Base-by-base conservation (phyloP, 441 rosid genomes). In the Caryocar brasiliense region DNA sequence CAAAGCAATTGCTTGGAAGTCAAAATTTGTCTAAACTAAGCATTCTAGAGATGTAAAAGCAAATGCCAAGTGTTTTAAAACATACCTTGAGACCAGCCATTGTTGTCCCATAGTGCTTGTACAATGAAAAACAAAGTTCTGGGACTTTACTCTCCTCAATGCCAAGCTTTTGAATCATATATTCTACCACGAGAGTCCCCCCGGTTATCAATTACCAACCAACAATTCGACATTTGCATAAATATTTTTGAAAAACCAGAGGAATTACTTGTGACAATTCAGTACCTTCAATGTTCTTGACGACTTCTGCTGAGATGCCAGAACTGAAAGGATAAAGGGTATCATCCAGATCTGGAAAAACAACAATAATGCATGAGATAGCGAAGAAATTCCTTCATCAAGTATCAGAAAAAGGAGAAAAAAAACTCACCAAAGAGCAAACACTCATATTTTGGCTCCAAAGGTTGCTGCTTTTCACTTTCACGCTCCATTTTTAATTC, bases 51-150 rank as follows among this genome's bases (percentile, higher is more conserved):
- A 11, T 4, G 29, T 7, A 50, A 20, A 28, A 58, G 4, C 4
- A 9, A 57, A 17, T 23, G 7, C 1, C 26, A 23, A 28, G 24
- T 30, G 10, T 33, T 2, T 10, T 2, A 11, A 2, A 38, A 26
- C 59, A 39, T 73, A 87, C 96, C 87, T 74, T 80, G 37, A 87
- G 84, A 53, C 96, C 96, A 49, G 96, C 94, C 91, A 87, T 64
- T 45, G 91, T 80, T 2, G 94, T 87, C 0, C 96, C 96, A 67
- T 84, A 87, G 52, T 73, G 48, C 65, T 68, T 81, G 54, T 81
- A 86, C 55, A 86, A 61, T 0, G 80, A 56, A 51, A 54, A 37
- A 47, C 90, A 83, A 11, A 79, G 36, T 34, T 78, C 85, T 14
- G 71, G 68, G 15, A 81, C 90, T 61, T 64, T 70, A 27, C 62